Percentiles rank a stretch among this genome's conserved stretches.
Evolutionary conservation across 768 basidiomycete genomes (phyloP).

Genomic region (Mycena amicta): DNA sequence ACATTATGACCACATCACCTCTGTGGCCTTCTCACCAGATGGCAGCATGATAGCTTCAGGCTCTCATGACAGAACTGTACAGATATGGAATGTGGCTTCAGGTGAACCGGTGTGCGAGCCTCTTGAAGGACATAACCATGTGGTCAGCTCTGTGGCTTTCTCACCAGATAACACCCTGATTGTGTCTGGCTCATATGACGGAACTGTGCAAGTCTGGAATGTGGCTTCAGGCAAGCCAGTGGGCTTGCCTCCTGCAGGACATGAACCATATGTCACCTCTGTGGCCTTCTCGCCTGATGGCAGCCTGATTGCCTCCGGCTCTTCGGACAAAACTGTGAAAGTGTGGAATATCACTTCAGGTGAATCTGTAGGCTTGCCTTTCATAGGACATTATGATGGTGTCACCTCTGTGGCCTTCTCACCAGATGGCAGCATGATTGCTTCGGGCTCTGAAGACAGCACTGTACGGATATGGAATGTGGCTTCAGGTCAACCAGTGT

Average conservation of each 20-base stretch:
- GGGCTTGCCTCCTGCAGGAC: background rate
- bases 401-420: background rate
- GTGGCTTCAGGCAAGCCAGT: background rate
- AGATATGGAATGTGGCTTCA: background rate
- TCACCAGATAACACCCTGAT: background rate
- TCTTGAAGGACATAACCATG: background rate
- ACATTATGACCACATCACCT: too few relatives aligned
- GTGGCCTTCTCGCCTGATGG: conserved; percentile 4
- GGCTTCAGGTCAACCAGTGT: background rate
- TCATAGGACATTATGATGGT: background rate
- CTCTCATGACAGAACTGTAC: background rate
- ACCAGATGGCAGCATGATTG: background rate
- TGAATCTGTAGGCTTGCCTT: background rate
- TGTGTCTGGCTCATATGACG: background rate
- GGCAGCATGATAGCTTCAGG: background rate
- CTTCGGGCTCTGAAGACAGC: background rate
- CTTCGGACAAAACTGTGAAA: background rate
- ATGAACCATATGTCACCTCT: background rate
- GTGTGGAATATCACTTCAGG: background rate
- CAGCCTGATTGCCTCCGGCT: background rate
- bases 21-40: too few relatives aligned
- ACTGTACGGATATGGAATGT: background rate
- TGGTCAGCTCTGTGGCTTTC: too few relatives aligned
- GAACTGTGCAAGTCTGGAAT: background rate
- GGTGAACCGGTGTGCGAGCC: background rate